phyloP scores from a whole-genome alignment of 257 asterid species.

The Lycium ferocissimum region DNA sequence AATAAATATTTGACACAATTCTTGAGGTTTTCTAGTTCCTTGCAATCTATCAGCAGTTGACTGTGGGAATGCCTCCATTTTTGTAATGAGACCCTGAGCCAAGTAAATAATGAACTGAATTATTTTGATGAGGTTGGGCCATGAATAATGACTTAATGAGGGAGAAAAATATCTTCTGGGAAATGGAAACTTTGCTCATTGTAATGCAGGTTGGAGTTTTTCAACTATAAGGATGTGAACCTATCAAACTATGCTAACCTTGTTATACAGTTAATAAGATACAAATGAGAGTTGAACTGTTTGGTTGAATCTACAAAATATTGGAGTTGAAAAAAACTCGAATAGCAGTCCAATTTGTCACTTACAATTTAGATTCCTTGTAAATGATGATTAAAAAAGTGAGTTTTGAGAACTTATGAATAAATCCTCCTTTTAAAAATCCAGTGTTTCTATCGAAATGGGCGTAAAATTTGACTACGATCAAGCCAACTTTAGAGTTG shows the following conservation, averaged over 20 bases:
- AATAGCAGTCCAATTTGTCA: background rate
- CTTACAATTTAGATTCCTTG: too few species aligned
- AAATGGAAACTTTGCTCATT: too few species aligned
- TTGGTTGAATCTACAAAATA: background rate
- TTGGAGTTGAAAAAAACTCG: too few species aligned
- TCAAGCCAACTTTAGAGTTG: too few species aligned
- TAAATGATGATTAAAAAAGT: too few species aligned
- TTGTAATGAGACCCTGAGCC: background rate
- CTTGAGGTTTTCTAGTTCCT: constrained; percentile 32
- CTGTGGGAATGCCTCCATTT: constrained; percentile 28
- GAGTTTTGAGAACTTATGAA: too few species aligned
- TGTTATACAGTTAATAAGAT: background rate
- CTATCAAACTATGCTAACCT: background rate
- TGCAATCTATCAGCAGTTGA: background rate
- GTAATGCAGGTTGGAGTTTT: too few species aligned
- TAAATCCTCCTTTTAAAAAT: too few species aligned
- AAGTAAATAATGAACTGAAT: constrained; percentile 14
- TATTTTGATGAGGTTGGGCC: background rate
- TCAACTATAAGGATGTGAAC: background rate
- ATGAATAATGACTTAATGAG: background rate
- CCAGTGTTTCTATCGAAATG: too few species aligned
- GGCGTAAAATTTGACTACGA: too few species aligned
- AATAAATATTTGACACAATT: constrained; percentile 27
- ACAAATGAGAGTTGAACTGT: background rate
- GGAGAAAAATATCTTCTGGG: too few species aligned